These are phyloP conservation scores for Aristolochia fimbriata DNA, from an alignment of 164 flowering plant species.

Conservation along the genomic window DNA sequence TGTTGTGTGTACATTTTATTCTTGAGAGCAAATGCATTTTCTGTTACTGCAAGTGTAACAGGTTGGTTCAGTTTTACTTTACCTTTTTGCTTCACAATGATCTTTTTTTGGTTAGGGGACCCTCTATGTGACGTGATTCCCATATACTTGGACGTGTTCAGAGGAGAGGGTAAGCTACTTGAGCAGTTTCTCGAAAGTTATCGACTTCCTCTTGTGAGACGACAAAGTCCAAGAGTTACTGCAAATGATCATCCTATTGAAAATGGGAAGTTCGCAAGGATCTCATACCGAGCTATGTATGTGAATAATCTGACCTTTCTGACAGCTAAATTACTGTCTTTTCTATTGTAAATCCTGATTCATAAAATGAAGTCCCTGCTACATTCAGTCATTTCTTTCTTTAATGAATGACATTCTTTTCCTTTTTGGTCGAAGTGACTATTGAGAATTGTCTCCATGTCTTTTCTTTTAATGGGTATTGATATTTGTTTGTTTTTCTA, in stretches of 20 bases:
- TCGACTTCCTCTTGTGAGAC: conserved; percentile 46
- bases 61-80: not conserved
- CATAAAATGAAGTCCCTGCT: too few species aligned
- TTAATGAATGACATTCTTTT: not conserved
- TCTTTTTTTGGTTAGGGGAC: conserved; percentile 48
- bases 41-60: too few species aligned
- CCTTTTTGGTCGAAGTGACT: not conserved
- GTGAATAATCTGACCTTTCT: not conserved
- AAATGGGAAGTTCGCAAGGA: conserved; percentile 28
- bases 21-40: too few species aligned
- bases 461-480: not conserved
- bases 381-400: too few species aligned
- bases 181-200: conserved; percentile 59
- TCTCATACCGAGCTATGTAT: conserved; percentile 79
- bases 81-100: not conserved
- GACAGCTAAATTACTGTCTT: too few species aligned
- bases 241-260: conserved; percentile 7
- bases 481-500: conserved; percentile 14
- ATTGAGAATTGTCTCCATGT: too few species aligned
- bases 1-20: too few species aligned
- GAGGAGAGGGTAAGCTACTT: conserved; percentile 61
- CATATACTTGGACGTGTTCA: conserved; percentile 68
- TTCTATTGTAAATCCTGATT: too few species aligned
- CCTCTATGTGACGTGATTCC: conserved; percentile 80
- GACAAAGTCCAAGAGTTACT: conserved; percentile 6